phyloP scores from a whole-genome alignment of 148 eudicot species.

The Agrostemma githago region DNA sequence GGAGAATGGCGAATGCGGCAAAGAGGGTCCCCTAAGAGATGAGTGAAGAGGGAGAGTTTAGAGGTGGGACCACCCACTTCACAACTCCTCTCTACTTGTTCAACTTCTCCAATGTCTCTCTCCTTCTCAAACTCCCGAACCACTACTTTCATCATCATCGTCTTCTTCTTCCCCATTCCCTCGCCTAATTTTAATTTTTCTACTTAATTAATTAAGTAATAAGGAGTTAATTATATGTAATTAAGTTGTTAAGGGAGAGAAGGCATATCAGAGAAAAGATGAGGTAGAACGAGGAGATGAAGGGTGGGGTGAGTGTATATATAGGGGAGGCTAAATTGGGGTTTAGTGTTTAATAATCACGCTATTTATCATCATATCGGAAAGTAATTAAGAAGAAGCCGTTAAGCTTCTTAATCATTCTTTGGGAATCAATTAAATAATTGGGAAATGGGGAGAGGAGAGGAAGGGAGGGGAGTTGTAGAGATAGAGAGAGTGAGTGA shows the following conservation, averaged over 20 bases:
- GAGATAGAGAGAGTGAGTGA: not conserved
- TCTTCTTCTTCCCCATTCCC: not conserved
- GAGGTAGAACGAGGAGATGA: not conserved
- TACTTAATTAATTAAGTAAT: too few species aligned
- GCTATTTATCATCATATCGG: not conserved
- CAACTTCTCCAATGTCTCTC: slow-evolving; percentile 51
- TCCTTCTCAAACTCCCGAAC: slow-evolving; percentile 52
- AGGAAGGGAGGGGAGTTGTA: not conserved
- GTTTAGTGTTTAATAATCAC: not conserved
- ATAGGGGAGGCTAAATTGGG: not conserved
- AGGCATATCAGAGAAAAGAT: not conserved
- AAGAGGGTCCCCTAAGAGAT: slow-evolving; percentile 90
- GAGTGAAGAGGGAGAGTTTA: slow-evolving; percentile 72
- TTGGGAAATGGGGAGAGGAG: not conserved
- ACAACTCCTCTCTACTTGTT: slow-evolving; percentile 64
- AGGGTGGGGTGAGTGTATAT: not conserved
- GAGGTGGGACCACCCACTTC: slow-evolving; percentile 86
- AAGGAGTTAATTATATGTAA: too few species aligned
- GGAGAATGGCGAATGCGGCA: slow-evolving; percentile 93
- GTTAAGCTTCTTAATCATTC: slow-evolving; percentile 2
- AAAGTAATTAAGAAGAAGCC: not conserved
- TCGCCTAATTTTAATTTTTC: too few species aligned
- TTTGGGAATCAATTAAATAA: not conserved
- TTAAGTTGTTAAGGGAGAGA: too few species aligned
- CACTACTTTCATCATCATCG: slow-evolving; percentile 29